Evolutionary conservation across 176 grass and related monocot species (phyloP), one percentile per base, ranked within the genome.

Genomic region (Triticum timopheevii): DNA sequence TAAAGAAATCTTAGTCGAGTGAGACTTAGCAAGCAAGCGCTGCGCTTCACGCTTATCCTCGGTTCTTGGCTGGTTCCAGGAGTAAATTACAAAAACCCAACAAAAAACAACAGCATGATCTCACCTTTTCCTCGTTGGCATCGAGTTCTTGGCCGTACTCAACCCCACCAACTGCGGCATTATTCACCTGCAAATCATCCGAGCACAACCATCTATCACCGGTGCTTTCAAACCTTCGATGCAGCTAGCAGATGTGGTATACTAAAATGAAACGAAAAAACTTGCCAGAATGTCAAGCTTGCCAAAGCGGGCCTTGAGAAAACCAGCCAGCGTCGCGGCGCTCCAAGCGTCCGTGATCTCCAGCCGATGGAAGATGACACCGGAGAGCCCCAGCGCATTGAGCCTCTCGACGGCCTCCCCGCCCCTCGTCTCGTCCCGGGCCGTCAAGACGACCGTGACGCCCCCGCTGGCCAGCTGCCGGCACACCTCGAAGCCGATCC

Each of bases 401-500:
- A 95, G 84, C 45, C 80, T 91, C 24, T 54, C 35, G 3, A 82
- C 34, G 28, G 93, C 91, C 1, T 5, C 86, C 1, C 8, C 4
- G 22, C 93, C 89, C 31, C 78, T 91, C 22, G 27, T 24, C 59
- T 87, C 86, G 22, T 89, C 89, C 34, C 89, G 73, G 1, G 80
- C 91, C 1, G 93, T 93, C 65, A 95, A 13, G 2, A 95, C 33
- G 13, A 95, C 86, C 5, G 10, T 76, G 33, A 93, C 3, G 24
- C 81, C 91, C 10, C 17, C 64, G 6, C 12, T 8, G 3, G 78
- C 45, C 7, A 93, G n/a, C 44, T 91, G 88, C 19, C 83, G 73
- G 80, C 91, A 95, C 77, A 89, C 89, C 38, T 82, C 91, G 0
- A 95, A 34, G 2, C 93, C 93, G 38, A 92, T 86, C 3, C 90